Percentiles rank a stretch among this genome's conserved stretches.
Evolutionary conservation across 2,329 filamentous ascomycete genomes (phyloP).

Genomic region (Nannizziopsis arthrosporioides): DNA sequence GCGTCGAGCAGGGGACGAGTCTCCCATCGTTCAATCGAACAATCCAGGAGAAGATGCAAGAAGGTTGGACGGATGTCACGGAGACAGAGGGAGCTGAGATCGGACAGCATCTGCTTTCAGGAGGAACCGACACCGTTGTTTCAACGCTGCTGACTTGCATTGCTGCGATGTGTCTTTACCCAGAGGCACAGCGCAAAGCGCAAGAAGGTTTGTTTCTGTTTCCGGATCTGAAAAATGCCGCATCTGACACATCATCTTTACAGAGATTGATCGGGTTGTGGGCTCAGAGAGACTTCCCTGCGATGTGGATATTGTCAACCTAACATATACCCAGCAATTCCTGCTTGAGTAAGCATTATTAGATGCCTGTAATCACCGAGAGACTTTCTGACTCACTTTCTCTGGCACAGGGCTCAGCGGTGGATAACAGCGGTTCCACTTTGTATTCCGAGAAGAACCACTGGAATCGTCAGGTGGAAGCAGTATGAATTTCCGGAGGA

Average conservation of each 20-base stretch:
- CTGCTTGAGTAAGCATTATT: conserved; percentile 1
- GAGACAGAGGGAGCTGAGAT: conserved; percentile 7
- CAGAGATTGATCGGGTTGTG: conserved; percentile 29
- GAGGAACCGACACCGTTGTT: conserved; percentile 37
- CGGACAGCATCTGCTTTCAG: conserved; percentile 16
- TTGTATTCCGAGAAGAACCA: neutral
- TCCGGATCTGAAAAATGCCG: neutral
- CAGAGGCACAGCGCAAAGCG: conserved; percentile 36
- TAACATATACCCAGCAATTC: conserved; percentile 26
- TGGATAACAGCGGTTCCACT: conserved; percentile 3
- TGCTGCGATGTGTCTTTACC: conserved; percentile 39
- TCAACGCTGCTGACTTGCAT: conserved; percentile 40
- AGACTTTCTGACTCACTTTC: neutral
- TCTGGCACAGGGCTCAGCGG: neutral
- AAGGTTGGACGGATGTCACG: conserved; percentile 1
- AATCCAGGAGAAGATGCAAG: conserved; percentile 1
- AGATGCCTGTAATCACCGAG: neutral
- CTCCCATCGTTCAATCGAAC: conserved; percentile 7
- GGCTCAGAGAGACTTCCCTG: conserved; percentile 24
- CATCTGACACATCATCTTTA: neutral
- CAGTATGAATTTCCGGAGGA: conserved; percentile 1
- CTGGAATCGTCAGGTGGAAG: neutral
- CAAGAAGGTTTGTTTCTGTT: conserved; percentile 22
- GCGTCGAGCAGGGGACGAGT: neutral
- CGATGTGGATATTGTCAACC: conserved; percentile 26